These are phyloP conservation scores for Clavariopsis aquatica DNA, from an alignment of 495 filamentous ascomycete species.

Conservation along the genomic window DNA sequence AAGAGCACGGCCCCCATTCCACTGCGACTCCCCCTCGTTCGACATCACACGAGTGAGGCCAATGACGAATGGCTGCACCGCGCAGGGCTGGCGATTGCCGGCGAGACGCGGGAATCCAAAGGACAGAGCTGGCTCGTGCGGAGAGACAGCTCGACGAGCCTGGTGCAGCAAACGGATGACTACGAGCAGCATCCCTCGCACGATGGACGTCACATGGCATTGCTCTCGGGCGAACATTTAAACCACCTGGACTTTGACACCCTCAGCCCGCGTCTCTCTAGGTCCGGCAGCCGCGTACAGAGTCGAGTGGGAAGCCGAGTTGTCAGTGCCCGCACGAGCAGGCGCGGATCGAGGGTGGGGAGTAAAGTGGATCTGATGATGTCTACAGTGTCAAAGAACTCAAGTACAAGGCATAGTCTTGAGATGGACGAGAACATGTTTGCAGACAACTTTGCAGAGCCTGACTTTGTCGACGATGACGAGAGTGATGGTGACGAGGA, in stretches of 20 bases:
- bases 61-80: slow-evolving; percentile 47
- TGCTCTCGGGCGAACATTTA: slow-evolving; percentile 35
- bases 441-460: slow-evolving; percentile 49
- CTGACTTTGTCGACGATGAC: slow-evolving; percentile 58
- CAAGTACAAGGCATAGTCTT: slow-evolving; percentile 20
- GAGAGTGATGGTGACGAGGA: slow-evolving; percentile 51
- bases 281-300: slow-evolving; percentile 23
- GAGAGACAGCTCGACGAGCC: slow-evolving; percentile 41
- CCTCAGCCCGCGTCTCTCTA: slow-evolving; percentile 34
- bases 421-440: slow-evolving; percentile 27
- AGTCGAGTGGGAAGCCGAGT: slow-evolving; percentile 41
- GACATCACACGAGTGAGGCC: slow-evolving; percentile 31
- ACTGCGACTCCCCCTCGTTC: slow-evolving; percentile 3
- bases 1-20: slow-evolving; percentile 20
- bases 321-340: slow-evolving; percentile 37
- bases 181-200: slow-evolving; percentile 35
- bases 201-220: slow-evolving; percentile 24
- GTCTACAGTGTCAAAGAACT: slow-evolving; percentile 28
- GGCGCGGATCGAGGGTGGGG: slow-evolving; percentile 40
- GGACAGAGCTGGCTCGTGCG: slow-evolving; percentile 47
- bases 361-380: slow-evolving; percentile 38
- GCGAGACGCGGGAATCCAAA: slow-evolving; percentile 44
- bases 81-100: slow-evolving; percentile 43
- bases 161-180: slow-evolving; percentile 34
- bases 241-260: slow-evolving; percentile 32